A percentile compares a stretch with the other conserved stretches of the same genome.
Evolutionary conservation across 1,284 basidiomycete genomes (phyloP).

Genomic region (Sporisorium reilianum): DNA sequence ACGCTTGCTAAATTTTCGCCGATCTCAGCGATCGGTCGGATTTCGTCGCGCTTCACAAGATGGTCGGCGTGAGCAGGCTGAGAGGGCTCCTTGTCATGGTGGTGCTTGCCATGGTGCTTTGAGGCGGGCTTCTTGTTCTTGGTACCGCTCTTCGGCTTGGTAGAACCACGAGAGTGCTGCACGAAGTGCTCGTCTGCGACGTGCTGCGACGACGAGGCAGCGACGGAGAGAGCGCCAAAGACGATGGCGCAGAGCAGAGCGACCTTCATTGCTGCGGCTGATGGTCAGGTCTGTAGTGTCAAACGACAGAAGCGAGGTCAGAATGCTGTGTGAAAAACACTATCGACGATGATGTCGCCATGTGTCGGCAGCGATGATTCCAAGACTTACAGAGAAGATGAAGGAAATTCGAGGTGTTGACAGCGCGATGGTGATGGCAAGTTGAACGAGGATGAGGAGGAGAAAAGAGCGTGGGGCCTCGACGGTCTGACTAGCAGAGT

Average conservation of each 20-base stretch:
- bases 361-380: background rate
- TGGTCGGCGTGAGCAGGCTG: background rate
- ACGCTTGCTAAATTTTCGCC: conserved; percentile 4
- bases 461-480: conserved; percentile 22
- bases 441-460: background rate
- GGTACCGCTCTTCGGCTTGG: background rate
- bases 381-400: background rate
- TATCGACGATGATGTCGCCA: background rate
- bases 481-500: conserved; percentile 30
- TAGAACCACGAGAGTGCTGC: background rate
- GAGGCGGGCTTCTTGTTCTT: conserved; percentile 5
- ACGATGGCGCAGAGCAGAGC: conserved; percentile 37
- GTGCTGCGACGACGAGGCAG: conserved; percentile 27
- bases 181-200: conserved; percentile 18
- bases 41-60: conserved; percentile 7
- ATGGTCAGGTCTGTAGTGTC: no score
- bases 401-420: background rate
- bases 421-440: background rate
- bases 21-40: conserved; percentile 3
- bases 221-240: conserved; percentile 42
- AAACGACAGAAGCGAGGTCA: background rate
- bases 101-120: conserved; percentile 6
- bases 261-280: conserved; percentile 26
- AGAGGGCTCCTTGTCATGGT: background rate
- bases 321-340: background rate